Percentiles rank a stretch among this genome's conserved stretches.
Evolutionary conservation across 179 eudicot species (phyloP).

Genomic region (Spinacia oleracea): DNA sequence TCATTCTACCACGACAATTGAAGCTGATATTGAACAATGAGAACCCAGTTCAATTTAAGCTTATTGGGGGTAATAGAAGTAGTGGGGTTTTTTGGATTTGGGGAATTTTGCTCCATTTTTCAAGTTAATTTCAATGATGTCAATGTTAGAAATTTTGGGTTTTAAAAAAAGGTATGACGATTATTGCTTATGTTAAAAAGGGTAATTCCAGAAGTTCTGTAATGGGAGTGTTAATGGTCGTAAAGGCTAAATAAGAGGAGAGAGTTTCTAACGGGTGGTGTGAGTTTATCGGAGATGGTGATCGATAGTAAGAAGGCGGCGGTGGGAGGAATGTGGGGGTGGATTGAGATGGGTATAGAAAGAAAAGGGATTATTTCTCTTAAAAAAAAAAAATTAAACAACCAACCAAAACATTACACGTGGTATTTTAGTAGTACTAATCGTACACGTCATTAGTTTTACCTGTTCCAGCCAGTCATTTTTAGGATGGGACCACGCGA

Average conservation of each 20-base stretch:
- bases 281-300: no score
- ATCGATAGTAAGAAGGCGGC: no score
- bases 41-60: conserved; percentile 35
- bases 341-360: no score
- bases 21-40: conserved; percentile 45
- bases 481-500: no score
- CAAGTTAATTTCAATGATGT: conserved; percentile 14
- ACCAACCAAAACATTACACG: no score
- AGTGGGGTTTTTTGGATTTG: conserved; percentile 32
- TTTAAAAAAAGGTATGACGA: conserved; percentile 24
- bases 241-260: conserved; percentile 29
- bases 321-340: no score
- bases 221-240: conserved; percentile 19
- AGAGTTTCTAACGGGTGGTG: no score
- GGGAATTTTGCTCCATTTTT: conserved; percentile 29
- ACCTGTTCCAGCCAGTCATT: no score
- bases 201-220: conserved; percentile 28
- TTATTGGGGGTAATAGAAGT: conserved; percentile 16
- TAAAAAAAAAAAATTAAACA: no score
- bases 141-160: conserved; percentile 26
- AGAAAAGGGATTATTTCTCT: no score
- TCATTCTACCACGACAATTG: conserved; percentile 53
- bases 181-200: conserved; percentile 33
- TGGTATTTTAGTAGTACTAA: no score
- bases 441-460: no score